Evolutionary conservation across 352 stramenopile species (phyloP), one percentile per base, ranked within the genome.

Genomic region (Phytophthora hibernalis): DNA sequence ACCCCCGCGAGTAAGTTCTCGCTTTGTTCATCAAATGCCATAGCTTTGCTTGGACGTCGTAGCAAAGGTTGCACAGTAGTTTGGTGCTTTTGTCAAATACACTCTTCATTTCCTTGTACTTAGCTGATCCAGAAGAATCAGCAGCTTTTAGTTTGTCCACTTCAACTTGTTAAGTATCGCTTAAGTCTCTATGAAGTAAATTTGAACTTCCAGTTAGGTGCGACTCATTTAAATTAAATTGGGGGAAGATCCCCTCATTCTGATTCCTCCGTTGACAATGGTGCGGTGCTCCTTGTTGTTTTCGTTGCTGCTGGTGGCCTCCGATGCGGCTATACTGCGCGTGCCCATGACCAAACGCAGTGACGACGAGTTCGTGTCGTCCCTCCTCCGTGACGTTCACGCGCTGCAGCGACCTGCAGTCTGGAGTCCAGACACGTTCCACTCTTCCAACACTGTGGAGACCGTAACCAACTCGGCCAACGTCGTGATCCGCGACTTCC

Each of bases 401-500:
- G 65, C 50, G 2, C 31, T 72, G 3, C 51, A 85, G 16, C 79
- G 66, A 1, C 74, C 83, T 0, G 54, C 70, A 7, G 66, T 92
- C 3, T 92, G 83, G 83, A 66, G 73, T 30, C 79, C 77, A n/a
- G n/a, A n/a, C n/a, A n/a, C n/a, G n/a, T n/a, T n/a, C n/a, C n/a
- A n/a, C n/a, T n/a, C n/a, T n/a, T n/a, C n/a, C n/a, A n/a, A n/a
- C n/a, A n/a, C n/a, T n/a, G n/a, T n/a, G n/a, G n/a, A n/a, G n/a
- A n/a, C n/a, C n/a, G n/a, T n/a, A n/a, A n/a, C n/a, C n/a, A 12
- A 33, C 12, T 33, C 72, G 13, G 65, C 71, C 12, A 79, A 69
- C 51, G 83, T 94, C 21, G 68, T 95, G 24, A 97, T 98, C 75
- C 85, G 93, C 59, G 79, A 97, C 85, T 96, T 97, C 70, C 83